Percentiles rank a stretch among this genome's conserved stretches.
Conservation (phyloP, 345 rosid species). For the Sonneratia caseolaris region DNA sequence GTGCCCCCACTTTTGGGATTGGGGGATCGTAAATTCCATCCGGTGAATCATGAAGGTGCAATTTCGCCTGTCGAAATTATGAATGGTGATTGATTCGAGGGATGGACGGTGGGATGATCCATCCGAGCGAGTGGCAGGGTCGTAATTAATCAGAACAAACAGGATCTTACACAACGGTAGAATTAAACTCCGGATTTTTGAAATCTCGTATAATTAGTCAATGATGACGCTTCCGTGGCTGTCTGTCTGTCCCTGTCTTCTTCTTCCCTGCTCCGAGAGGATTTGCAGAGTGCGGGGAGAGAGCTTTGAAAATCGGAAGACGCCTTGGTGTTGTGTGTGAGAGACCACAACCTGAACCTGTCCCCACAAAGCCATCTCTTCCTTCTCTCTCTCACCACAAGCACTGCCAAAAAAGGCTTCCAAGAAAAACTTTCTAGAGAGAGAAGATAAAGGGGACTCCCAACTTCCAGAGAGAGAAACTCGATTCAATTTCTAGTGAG, state of each 20-base stretch:
- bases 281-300: neutral
- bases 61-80: too few species aligned
- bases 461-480: conserved; percentile 3
- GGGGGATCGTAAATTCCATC: neutral
- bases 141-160: neutral
- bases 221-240: conserved; percentile 6
- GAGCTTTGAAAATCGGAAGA: neutral
- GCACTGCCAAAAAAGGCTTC: conserved; percentile 14
- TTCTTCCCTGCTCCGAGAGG: neutral
- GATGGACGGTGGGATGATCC: neutral
- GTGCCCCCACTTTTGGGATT: neutral
- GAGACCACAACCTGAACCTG: conserved; percentile 10
- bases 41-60: neutral
- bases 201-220: conserved; percentile 6
- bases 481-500: conserved; percentile 4
- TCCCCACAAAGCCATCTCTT: conserved; percentile 6
- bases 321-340: conserved; percentile 5
- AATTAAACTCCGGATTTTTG: neutral
- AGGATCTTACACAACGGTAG: neutral
- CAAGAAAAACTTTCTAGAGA: neutral
- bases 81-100: too few species aligned
- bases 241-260: conserved; percentile 1
- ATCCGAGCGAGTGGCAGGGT: neutral
- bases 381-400: conserved; percentile 14
- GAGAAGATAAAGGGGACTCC: neutral